Base-by-base conservation (phyloP, 345 rosid species). In the Reutealis trisperma region DNA sequence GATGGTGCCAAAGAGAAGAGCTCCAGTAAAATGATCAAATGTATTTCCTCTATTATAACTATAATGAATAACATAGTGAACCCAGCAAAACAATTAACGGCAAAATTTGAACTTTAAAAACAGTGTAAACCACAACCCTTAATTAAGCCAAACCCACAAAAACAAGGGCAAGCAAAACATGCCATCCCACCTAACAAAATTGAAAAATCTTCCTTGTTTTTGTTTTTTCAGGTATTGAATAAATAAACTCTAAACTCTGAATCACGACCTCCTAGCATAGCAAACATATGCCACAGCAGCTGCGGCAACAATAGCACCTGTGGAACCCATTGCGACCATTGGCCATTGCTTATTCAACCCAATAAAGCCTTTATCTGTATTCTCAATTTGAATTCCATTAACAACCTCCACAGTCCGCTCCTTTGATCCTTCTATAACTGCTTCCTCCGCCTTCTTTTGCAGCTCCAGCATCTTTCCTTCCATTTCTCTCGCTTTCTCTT, bases 241-340 rank as follows among this genome's bases (percentile, higher is more conserved):
- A 37, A 73, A 63, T 42, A 42, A 68, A 65, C 44, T 58, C 72
- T 77, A 75, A 70, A 79, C 80, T 80, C 73, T 19, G 32, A 84
- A 58, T 85, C 73, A 88, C 68, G 41, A 79, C 47, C 74, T 83
- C 87, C 83, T 89, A 13, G 82, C 66, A 72, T 75, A 86, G 90
- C 67, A 85, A 76, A 85, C 73, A 78, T 84, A 91, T 27, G 75
- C 83, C 68, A 79, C 73, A 25, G 90, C 90, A 58, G 89, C 90
- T 3, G 85, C 87, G 69, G 77, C 83, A 67, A 81, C 85, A 66
- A 87, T 21, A 15, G 86, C 87, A 27, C 90, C 90, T 12, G 86
- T 75, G 6, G 91, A 87, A 9, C 88, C 92, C 12, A 78, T 85
- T 2, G 84, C 94, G 72, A 86, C 77, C 41, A 88, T 60, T 0